phyloP scores from a whole-genome alignment of 2,329 filamentous ascomycete species.

The Xylariaceae sp. region DNA sequence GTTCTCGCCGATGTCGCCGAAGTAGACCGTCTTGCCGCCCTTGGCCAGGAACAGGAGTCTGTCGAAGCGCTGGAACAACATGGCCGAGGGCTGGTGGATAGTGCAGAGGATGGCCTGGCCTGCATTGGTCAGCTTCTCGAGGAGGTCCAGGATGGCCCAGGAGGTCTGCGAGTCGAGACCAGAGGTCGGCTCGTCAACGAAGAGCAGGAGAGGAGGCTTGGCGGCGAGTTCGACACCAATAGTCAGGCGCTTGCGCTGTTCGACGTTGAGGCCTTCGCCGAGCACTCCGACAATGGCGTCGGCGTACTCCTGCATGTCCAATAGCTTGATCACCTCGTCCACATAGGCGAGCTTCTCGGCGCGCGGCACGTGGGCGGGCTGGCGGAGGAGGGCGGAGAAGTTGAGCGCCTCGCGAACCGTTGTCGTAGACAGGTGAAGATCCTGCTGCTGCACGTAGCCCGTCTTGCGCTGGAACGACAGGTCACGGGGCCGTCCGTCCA shows the following conservation, averaged over 20 bases:
- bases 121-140: slow-evolving; percentile 82
- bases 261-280: slow-evolving; percentile 73
- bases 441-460: slow-evolving; percentile 87
- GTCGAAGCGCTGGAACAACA: slow-evolving; percentile 89
- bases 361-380: slow-evolving; percentile 64
- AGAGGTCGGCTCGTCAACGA: slow-evolving; percentile 91
- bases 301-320: slow-evolving; percentile 86
- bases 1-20: slow-evolving; percentile 68
- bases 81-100: slow-evolving; percentile 93
- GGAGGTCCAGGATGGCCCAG: slow-evolving; percentile 81
- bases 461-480: slow-evolving; percentile 85
- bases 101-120: slow-evolving; percentile 95
- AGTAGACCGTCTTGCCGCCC: slow-evolving; percentile 74
- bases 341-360: slow-evolving; percentile 81
- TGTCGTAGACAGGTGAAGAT: slow-evolving; percentile 75
- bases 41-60: slow-evolving; percentile 69
- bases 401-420: slow-evolving; percentile 83
- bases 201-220: slow-evolving; percentile 81
- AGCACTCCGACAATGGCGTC: slow-evolving; percentile 87
- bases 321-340: slow-evolving; percentile 79
- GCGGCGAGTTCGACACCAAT: slow-evolving; percentile 95
- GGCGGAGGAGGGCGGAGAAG: slow-evolving; percentile 79
- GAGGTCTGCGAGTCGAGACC: slow-evolving; percentile 90
- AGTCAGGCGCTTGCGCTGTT: slow-evolving; percentile 69
- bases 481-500: slow-evolving; percentile 60